Percentiles rank a stretch among this genome's conserved stretches.
Evolutionary conservation across 495 filamentous ascomycete genomes (phyloP).

Genomic region (Aspergillus indologenus): DNA sequence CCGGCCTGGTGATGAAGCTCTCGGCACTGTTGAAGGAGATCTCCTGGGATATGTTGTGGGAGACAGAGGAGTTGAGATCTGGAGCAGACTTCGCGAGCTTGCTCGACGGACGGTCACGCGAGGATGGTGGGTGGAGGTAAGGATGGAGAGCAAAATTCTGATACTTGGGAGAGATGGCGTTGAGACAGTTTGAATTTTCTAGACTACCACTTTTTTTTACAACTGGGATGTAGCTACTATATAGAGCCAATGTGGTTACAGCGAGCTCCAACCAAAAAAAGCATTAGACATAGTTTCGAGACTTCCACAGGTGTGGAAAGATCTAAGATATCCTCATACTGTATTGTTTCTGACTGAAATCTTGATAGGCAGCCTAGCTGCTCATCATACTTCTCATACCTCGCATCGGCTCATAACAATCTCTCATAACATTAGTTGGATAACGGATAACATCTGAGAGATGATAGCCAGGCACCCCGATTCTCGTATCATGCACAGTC

Average conservation of each 20-base stretch:
- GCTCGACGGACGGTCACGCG: constrained; percentile 24
- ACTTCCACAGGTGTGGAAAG: neutral
- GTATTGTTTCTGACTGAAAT: too few species aligned
- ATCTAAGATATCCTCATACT: too few species aligned
- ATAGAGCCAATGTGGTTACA: neutral
- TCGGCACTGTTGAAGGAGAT: constrained; percentile 30
- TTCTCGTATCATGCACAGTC: too few species aligned
- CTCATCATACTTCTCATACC: too few species aligned
- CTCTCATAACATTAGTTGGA: too few species aligned
- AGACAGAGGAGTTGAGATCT: constrained; percentile 20
- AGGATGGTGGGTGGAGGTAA: constrained; percentile 46
- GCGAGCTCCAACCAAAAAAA: neutral
- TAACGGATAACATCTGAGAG: too few species aligned
- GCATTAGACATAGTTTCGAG: neutral
- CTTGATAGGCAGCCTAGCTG: too few species aligned
- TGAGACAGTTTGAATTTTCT: neutral
- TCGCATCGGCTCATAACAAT: too few species aligned
- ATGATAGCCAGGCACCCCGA: too few species aligned
- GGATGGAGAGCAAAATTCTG: constrained; percentile 39
- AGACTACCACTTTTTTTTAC: neutral
- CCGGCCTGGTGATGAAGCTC: constrained; percentile 46
- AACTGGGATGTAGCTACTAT: neutral
- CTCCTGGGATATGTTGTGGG: constrained; percentile 27
- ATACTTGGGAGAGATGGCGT: constrained; percentile 26
- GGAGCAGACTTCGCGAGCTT: constrained; percentile 22